A percentile compares a stretch with the other conserved stretches of the same genome.
Conservation (phyloP, 768 basidiomycete genomes). For the Phlebiopsis gigantea region DNA sequence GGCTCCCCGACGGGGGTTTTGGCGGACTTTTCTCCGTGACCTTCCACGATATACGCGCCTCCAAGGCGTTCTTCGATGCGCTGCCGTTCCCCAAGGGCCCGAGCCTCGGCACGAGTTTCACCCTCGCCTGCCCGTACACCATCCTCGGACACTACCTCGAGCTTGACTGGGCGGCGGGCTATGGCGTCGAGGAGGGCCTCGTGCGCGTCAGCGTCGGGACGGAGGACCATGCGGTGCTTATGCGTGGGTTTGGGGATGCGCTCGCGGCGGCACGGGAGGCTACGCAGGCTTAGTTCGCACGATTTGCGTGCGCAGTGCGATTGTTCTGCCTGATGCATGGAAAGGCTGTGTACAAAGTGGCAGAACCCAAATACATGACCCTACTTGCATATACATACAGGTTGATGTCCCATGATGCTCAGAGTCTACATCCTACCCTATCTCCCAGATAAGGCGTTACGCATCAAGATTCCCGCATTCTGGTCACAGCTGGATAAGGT, state of each 20-base stretch:
- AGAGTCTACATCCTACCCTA: too few relatives aligned
- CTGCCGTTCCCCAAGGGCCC: conserved; percentile 87
- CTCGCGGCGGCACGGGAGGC: conserved; percentile 63
- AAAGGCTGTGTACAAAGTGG: background rate
- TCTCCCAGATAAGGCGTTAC: too few relatives aligned
- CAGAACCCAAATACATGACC: background rate
- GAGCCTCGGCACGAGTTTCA: conserved; percentile 92
- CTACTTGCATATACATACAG: background rate
- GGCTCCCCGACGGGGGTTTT: conserved; percentile 51
- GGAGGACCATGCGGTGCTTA: conserved; percentile 60
- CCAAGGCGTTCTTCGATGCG: conserved; percentile 78
- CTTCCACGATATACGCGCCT: conserved; percentile 65
- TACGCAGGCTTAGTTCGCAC: background rate
- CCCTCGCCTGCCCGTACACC: conserved; percentile 89
- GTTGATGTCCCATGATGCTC: too few relatives aligned
- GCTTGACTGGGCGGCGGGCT: conserved; percentile 85
- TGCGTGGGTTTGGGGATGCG: conserved; percentile 57
- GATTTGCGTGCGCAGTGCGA: background rate
- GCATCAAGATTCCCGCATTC: too few relatives aligned
- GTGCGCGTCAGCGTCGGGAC: conserved; percentile 91
- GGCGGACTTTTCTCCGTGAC: conserved; percentile 87
- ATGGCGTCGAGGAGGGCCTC: conserved; percentile 78
- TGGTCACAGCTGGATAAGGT: too few relatives aligned
- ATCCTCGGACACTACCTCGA: conserved; percentile 92
- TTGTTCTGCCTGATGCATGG: background rate